Conservation (phyloP, 1,284 basidiomycete species). For the Phlebopus sp. region DNA sequence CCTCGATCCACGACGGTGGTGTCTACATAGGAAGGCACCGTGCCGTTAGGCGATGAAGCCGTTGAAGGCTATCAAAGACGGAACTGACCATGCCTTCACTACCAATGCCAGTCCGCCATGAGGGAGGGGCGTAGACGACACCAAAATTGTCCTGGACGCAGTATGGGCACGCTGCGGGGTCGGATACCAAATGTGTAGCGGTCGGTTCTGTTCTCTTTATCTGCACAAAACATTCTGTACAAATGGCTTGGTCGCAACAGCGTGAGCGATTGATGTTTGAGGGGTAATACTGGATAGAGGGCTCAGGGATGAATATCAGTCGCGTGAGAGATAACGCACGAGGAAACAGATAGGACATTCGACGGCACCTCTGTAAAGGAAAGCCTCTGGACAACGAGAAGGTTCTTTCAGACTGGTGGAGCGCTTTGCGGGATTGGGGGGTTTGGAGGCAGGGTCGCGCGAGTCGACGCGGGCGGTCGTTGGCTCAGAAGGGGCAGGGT, state of each 20-base stretch:
- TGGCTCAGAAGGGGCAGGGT: conserved; percentile 35
- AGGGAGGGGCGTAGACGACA: conserved; percentile 83
- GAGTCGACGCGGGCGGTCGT: conserved; percentile 37
- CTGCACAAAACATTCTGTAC: conserved; percentile 99
- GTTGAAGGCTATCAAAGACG: conserved; percentile 1
- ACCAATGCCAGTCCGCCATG: conserved; percentile 72
- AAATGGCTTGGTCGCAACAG: conserved; percentile 98
- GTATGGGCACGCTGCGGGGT: conserved; percentile 94
- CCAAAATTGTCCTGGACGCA: conserved; percentile 98
- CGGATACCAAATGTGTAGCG: conserved; percentile 87
- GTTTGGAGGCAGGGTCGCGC: conserved; percentile 33
- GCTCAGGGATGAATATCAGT: conserved; percentile 23
- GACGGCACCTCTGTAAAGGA: conserved; percentile 80
- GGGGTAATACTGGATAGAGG: conserved; percentile 76
- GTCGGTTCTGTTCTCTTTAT: conserved; percentile 96
- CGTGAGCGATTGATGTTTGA: conserved; percentile 94
- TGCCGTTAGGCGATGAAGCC: conserved; percentile 6
- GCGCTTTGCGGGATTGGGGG: conserved; percentile 40
- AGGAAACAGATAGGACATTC: conserved; percentile 99
- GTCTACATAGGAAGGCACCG: conserved; percentile 22
- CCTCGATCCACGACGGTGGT: conserved; percentile 48
- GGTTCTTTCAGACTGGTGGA: conserved; percentile 49
- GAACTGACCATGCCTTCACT: conserved; percentile 62
- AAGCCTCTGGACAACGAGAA: conserved; percentile 61
- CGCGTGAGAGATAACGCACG: conserved; percentile 52